These are phyloP conservation scores for Talinum fruticosum DNA, from an alignment of 148 eudicot genomes.

Conservation along the genomic window DNA sequence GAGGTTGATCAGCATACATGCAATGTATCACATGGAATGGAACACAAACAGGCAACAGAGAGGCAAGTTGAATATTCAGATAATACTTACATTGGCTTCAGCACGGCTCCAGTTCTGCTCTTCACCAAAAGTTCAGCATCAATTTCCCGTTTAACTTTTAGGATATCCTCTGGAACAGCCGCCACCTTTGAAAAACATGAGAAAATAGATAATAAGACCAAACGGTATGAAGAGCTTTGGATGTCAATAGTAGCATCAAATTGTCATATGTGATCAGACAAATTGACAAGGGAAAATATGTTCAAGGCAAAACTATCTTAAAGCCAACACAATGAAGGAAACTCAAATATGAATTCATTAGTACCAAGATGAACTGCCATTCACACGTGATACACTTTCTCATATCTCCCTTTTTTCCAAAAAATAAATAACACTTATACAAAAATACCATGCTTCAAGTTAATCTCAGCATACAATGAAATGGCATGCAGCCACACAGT, in stretches of 20 bases:
- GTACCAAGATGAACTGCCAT: not conserved
- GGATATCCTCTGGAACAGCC: conserved; percentile 55
- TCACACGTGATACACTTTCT: not conserved
- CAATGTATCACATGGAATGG: no score
- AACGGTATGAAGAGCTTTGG: not conserved
- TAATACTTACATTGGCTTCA: conserved; percentile 56
- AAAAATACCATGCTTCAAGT: not conserved
- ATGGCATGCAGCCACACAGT: not conserved
- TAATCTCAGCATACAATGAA: not conserved
- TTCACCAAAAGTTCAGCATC: conserved; percentile 71
- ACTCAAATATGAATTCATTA: not conserved
- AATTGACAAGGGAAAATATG: not conserved
- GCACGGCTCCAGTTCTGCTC: conserved; percentile 74
- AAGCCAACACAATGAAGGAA: conserved; percentile 1
- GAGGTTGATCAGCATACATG: not conserved
- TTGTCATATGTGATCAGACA: not conserved
- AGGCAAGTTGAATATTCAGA: not conserved
- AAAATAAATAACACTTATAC: not conserved
- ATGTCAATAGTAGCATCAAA: not conserved
- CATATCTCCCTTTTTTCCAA: not conserved
- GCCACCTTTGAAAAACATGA: conserved; percentile 36
- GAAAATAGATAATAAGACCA: conserved; percentile 4
- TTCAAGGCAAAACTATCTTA: not conserved
- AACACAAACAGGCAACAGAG: not conserved
- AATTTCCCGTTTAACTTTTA: conserved; percentile 69